phyloP scores from a whole-genome alignment of 2,329 filamentous ascomycete species.

The Sphaerulina vaccinii region DNA sequence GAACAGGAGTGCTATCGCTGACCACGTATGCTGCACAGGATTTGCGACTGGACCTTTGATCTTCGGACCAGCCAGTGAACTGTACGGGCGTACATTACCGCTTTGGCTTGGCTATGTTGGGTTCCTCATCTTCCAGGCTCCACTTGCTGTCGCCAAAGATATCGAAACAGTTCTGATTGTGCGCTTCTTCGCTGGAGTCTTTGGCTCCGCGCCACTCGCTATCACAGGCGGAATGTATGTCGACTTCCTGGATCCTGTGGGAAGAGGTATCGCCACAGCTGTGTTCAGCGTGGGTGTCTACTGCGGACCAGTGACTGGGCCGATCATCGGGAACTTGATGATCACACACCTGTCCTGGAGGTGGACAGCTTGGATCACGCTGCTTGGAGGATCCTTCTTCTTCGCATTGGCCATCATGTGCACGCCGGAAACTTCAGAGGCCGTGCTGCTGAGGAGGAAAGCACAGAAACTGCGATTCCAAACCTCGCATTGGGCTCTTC shows the following conservation, averaged over 20 bases:
- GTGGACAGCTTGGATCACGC: conserved; percentile 23
- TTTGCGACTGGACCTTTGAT: conserved; percentile 10
- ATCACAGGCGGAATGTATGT: conserved; percentile 50
- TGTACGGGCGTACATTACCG: conserved; percentile 51
- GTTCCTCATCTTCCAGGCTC: conserved; percentile 56
- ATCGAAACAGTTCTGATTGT: conserved; percentile 53
- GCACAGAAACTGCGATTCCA: conserved; percentile 59
- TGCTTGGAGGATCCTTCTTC: conserved; percentile 44
- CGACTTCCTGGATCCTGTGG: conserved; percentile 41
- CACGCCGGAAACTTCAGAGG: conserved; percentile 40
- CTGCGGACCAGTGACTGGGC: conserved; percentile 11
- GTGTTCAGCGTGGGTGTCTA: conserved; percentile 8
- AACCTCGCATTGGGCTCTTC: conserved; percentile 66
- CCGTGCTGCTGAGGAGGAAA: conserved; percentile 60
- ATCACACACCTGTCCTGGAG: conserved; percentile 22
- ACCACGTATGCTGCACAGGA: background rate
- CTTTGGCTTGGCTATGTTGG: conserved; percentile 50
- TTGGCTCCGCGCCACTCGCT: conserved; percentile 49
- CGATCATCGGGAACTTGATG: conserved; percentile 21
- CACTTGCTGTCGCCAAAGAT: conserved; percentile 54
- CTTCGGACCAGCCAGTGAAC: conserved; percentile 50
- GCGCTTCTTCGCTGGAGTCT: conserved; percentile 54
- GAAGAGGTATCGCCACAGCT: conserved; percentile 7
- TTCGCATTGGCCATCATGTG: conserved; percentile 42
- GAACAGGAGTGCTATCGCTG: background rate